Evolutionary conservation across 352 stramenopile species (phyloP).

Genomic region (Phytophthora agathidicida): DNA sequence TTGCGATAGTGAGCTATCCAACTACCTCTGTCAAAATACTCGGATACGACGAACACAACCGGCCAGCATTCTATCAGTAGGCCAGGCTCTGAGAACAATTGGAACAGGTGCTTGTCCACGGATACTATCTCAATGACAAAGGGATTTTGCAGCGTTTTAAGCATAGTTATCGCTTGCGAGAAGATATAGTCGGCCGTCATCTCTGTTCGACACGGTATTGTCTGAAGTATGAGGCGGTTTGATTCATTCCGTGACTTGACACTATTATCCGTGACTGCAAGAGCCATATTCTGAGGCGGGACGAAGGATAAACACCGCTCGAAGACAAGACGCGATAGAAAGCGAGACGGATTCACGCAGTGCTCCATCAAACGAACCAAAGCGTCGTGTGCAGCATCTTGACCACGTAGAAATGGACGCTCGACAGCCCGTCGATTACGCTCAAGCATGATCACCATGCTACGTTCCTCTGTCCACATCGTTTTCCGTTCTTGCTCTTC

Average conservation of each 20-base stretch:
- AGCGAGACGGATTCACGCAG: conserved; percentile 55
- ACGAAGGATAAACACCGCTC: conserved; percentile 46
- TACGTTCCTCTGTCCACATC: conserved; percentile 49
- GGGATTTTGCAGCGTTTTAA: conserved; percentile 40
- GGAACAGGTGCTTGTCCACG: conserved; percentile 57
- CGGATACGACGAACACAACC: conserved; percentile 52
- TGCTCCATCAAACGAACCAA: conserved; percentile 57
- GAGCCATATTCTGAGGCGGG: conserved; percentile 45
- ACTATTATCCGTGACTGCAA: conserved; percentile 16
- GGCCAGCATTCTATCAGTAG: conserved; percentile 71
- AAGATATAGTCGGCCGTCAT: conserved; percentile 44
- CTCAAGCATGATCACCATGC: conserved; percentile 59
- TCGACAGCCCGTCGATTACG: conserved; percentile 43
- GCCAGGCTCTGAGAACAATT: conserved; percentile 65
- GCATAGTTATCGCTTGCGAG: conserved; percentile 38
- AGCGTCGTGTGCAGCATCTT: conserved; percentile 56
- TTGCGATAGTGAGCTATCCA: conserved; percentile 44
- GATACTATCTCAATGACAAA: conserved; percentile 43
- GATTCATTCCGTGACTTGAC: background rate
- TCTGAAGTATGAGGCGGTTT: conserved; percentile 49
- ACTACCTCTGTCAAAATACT: conserved; percentile 46
- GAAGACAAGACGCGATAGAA: conserved; percentile 57
- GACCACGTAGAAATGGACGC: conserved; percentile 45
- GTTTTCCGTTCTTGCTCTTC: conserved; percentile 54
- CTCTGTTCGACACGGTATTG: conserved; percentile 50